Percentiles rank a stretch among this genome's conserved stretches.
Evolutionary conservation across 345 rosid species (phyloP).

Genomic region (Eucalyptus paniculata): DNA sequence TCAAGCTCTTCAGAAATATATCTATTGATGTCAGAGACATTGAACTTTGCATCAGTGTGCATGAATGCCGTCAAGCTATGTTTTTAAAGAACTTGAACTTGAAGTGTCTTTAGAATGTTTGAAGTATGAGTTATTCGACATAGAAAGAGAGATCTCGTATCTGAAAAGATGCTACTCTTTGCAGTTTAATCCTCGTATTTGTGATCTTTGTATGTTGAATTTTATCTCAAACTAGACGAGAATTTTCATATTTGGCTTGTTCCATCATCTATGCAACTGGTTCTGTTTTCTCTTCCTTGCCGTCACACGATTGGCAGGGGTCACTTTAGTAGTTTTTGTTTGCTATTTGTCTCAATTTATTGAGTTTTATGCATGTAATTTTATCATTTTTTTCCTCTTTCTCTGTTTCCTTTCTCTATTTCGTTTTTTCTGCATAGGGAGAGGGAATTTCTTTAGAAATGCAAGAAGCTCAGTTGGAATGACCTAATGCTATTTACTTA

Average conservation of each 20-base stretch:
- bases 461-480: too few relatives aligned
- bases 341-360: too few relatives aligned
- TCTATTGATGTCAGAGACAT: background rate
- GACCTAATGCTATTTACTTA: too few relatives aligned
- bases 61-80: background rate
- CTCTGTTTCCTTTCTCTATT: too few relatives aligned
- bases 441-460: too few relatives aligned
- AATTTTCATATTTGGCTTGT: background rate
- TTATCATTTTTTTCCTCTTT: too few relatives aligned
- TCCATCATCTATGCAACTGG: background rate
- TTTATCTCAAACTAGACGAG: background rate
- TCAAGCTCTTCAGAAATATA: background rate
- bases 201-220: background rate
- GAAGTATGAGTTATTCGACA: background rate
- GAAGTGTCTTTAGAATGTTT: accelerated
- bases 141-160: background rate
- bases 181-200: background rate
- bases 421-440: too few relatives aligned
- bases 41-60: background rate
- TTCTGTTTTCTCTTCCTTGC: too few relatives aligned
- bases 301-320: too few relatives aligned
- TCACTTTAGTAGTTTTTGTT: too few relatives aligned
- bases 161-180: background rate
- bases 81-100: background rate
- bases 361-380: too few relatives aligned